Base-by-base conservation (phyloP, 805 yeast genomes). In the Candida silvicultrix region DNA sequence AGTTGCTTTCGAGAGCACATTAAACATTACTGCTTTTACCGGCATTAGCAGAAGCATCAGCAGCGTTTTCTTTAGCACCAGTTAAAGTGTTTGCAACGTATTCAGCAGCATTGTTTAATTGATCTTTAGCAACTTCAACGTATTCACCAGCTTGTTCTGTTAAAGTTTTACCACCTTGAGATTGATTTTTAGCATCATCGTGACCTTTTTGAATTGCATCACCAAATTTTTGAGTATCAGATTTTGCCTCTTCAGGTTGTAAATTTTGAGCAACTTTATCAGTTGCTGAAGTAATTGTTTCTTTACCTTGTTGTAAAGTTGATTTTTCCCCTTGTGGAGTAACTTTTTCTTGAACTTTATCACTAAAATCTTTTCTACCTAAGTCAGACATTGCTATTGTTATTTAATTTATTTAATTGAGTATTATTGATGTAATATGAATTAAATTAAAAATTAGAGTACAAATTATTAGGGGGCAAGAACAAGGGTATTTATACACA, bases 331-430 rank as follows among this genome's bases (percentile, higher is more conserved):
- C 67, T 52, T 88, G 83, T 54, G 95, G 95, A 54, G 77, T 84
- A 38, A 83, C 49, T 38, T 76, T 60, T 73, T 88, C 95, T 45
- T 75, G 47, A 56, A 77, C 69, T 69, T 87, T 85, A 64, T 83
- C 84, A 53, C 81, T 56, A 62, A 88, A 75, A 64, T 77, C 70
- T 72, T 89, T 88, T 83, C 96, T 85, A 59, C 85, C 87, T 50
- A 75, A 62, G 69, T 69, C 74, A 47, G 74, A 69, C 74, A 70
- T 70, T 63, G 23, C 14, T 29, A 15, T n/a, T 34, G 31, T 19
- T 22, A 21, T 3, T n/a, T 34, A 14, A 18, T 4, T 2, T 34
- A 18, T 18, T 16, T 6, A 37, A 34, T 42, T 45, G 19, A 25
- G 35, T 32, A 14, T 22, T n/a, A 28, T 15, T 40, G 36, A 31